Conservation (phyloP, 1,139 yeast genomes). For the Magnusiomyces fungicola region DNA sequence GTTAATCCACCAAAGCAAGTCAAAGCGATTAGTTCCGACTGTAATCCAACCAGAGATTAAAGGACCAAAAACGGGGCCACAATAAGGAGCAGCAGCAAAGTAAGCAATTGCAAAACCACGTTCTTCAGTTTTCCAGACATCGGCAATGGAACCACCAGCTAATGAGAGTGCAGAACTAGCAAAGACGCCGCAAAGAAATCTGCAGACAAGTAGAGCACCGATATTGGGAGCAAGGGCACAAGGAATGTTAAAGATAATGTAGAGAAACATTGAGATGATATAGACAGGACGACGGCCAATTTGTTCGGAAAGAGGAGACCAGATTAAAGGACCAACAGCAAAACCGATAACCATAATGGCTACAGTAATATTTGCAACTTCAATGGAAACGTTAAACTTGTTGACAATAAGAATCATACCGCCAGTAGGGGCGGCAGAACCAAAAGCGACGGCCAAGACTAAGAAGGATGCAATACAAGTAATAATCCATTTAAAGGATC, state of each 20-base stretch:
- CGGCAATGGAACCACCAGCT: constrained; percentile 89
- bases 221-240: constrained; percentile 83
- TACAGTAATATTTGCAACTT: constrained; percentile 71
- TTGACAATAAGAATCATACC: constrained; percentile 60
- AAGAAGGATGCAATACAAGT: constrained; percentile 58
- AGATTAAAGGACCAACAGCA: constrained; percentile 76
- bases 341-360: constrained; percentile 88
- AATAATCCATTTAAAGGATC: constrained; percentile 52
- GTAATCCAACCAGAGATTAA: constrained; percentile 79
- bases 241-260: constrained; percentile 76
- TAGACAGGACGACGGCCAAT: constrained; percentile 84
- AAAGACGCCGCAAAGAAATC: constrained; percentile 84
- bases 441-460: constrained; percentile 83
- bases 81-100: constrained; percentile 86
- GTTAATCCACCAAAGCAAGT: constrained; percentile 78
- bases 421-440: constrained; percentile 82
- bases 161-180: constrained; percentile 76
- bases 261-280: constrained; percentile 63
- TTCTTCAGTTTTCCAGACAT: constrained; percentile 67
- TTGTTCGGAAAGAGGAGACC: constrained; percentile 87
- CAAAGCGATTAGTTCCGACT: constrained; percentile 58
- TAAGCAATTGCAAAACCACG: constrained; percentile 88
- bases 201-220: constrained; percentile 69
- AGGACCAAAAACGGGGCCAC: constrained; percentile 92
- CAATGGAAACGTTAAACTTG: constrained; percentile 59